A percentile compares a stretch with the other conserved stretches of the same genome.
Conservation (phyloP, 768 basidiomycete species). For the Podaxis sp. region DNA sequence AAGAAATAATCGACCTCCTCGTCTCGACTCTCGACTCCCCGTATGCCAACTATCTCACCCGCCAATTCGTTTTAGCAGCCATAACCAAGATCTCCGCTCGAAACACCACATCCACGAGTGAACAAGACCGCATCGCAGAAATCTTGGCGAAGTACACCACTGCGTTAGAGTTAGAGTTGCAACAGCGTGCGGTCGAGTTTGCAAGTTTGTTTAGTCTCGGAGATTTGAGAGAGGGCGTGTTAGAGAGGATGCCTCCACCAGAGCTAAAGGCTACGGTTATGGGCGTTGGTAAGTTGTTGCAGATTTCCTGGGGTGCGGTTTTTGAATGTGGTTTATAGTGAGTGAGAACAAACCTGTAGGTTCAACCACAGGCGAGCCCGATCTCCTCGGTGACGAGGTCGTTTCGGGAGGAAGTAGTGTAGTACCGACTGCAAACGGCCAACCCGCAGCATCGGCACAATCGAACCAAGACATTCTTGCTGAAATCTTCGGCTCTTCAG, state of each 20-base stretch:
- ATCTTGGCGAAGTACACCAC: slow-evolving; percentile 80
- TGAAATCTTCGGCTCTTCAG: slow-evolving; percentile 80
- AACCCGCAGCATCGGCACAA: slow-evolving; percentile 40
- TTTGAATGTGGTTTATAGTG: slow-evolving; percentile 41
- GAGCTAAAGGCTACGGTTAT: slow-evolving; percentile 97
- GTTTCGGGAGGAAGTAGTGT: slow-evolving; percentile 18
- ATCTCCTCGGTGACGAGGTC: slow-evolving; percentile 83
- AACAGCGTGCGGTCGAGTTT: slow-evolving; percentile 96
- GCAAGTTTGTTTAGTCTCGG: slow-evolving; percentile 78
- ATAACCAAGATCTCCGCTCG: slow-evolving; percentile 90
- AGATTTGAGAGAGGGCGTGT: slow-evolving; percentile 76
- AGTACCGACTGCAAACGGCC: slow-evolving; percentile 33
- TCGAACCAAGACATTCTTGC: slow-evolving; percentile 86
- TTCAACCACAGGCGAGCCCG: slow-evolving; percentile 64
- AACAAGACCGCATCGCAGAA: slow-evolving; percentile 78
- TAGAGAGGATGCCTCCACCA: slow-evolving; percentile 99
- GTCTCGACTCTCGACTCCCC: slow-evolving; percentile 89
- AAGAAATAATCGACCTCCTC: slow-evolving; percentile 82
- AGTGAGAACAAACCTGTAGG: slow-evolving; percentile 97
- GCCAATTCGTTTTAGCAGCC: slow-evolving; percentile 89
- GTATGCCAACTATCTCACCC: slow-evolving; percentile 86
- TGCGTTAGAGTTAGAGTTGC: slow-evolving; percentile 90
- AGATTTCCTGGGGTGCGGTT: neutral
- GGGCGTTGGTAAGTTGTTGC: slow-evolving; percentile 66
- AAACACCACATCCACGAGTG: slow-evolving; percentile 56